Percentiles rank a stretch among this genome's conserved stretches.
Evolutionary conservation across 176 grass and related monocot genomes (phyloP).

Genomic region (Eleusine indica): DNA sequence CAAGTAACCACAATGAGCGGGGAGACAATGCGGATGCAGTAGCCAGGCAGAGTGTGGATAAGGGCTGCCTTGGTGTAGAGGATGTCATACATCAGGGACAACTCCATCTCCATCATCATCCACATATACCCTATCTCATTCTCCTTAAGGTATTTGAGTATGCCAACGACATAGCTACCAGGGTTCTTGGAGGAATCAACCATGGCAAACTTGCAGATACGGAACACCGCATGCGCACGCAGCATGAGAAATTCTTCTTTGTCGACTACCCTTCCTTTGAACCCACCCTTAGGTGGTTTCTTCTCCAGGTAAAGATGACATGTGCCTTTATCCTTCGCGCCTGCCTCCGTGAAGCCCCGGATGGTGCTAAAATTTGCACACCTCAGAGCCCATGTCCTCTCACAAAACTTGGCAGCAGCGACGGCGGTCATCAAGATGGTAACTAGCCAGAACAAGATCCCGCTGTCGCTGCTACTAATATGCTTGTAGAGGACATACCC

Average conservation of each 20-base stretch:
- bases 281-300: not conserved
- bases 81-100: conserved; percentile 43
- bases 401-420: conserved; percentile 11
- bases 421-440: not conserved
- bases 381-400: conserved; percentile 35
- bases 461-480: not conserved
- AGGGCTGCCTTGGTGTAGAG: conserved; percentile 49
- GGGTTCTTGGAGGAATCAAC: not conserved
- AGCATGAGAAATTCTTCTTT: conserved; percentile 3
- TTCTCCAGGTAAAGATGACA: not conserved
- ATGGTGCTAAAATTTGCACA: conserved; percentile 7
- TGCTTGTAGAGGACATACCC: conserved; percentile 17
- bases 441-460: not conserved
- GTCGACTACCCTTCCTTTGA: not conserved
- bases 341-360: not conserved
- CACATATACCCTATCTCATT: not conserved
- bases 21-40: not conserved
- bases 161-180: not conserved
- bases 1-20: not conserved
- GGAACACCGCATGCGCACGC: not conserved
- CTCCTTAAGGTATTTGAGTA: not conserved
- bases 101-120: conserved; percentile 35
- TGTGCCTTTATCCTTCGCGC: not conserved
- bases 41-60: conserved; percentile 16
- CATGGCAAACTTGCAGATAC: conserved; percentile 7